These are phyloP conservation scores for Cicer pinnatifidum DNA, from an alignment of 306 rosid genomes.

Conservation along the genomic window DNA sequence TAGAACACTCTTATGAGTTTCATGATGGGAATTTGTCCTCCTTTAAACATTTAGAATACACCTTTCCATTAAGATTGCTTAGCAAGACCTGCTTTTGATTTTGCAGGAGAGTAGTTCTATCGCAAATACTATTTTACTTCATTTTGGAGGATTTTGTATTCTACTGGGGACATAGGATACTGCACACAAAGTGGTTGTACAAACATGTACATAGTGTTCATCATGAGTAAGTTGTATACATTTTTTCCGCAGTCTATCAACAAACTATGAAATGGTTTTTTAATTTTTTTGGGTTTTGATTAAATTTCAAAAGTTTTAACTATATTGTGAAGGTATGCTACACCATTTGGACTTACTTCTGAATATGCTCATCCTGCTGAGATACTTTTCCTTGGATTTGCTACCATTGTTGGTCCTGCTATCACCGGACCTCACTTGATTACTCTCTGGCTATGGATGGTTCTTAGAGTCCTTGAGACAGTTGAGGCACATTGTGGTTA, in stretches of 20 bases:
- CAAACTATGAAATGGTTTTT: background rate
- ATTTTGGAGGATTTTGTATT: slow-evolving; percentile 88
- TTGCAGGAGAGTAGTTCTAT: slow-evolving; percentile 69
- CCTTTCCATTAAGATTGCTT: slow-evolving; percentile 25
- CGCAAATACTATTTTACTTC: slow-evolving; percentile 84
- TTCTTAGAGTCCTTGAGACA: slow-evolving; percentile 85
- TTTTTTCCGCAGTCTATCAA: background rate
- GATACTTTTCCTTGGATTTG: slow-evolving; percentile 97
- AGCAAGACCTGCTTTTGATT: slow-evolving; percentile 7
- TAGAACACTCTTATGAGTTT: slow-evolving; percentile 41
- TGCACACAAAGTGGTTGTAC: slow-evolving; percentile 94
- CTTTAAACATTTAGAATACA: background rate
- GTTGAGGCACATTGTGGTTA: slow-evolving; percentile 97
- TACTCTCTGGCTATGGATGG: slow-evolving; percentile 95
- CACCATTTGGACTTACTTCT: slow-evolving; percentile 94
- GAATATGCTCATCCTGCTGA: slow-evolving; percentile 99
- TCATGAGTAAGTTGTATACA: slow-evolving; percentile 78
- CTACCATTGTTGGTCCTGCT: slow-evolving; percentile 89
- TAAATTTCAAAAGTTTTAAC: slow-evolving; percentile 21
- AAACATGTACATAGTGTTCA: slow-evolving; percentile 93
- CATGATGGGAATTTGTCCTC: slow-evolving; percentile 7
- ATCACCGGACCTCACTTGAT: slow-evolving; percentile 89
- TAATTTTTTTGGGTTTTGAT: background rate
- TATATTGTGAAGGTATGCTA: slow-evolving; percentile 70
- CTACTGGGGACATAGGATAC: slow-evolving; percentile 96